phyloP scores from a whole-genome alignment of 257 asterid species.

The Nemophila menziesii region DNA sequence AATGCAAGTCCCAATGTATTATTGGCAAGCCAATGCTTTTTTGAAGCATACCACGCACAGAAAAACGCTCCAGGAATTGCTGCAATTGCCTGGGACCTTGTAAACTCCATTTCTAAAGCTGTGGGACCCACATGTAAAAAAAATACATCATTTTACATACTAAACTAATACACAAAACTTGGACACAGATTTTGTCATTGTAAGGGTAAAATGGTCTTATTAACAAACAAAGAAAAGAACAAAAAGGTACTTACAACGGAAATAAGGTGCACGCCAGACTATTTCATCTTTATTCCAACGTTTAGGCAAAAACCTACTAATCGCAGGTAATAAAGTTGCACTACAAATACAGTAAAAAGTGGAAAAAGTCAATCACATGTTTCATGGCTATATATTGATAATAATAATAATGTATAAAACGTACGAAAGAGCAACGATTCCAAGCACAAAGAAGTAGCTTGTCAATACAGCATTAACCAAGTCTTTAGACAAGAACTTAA shows the following conservation, averaged over 20 bases:
- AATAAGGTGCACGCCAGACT: conserved; percentile 59
- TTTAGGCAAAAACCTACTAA: conserved; percentile 58
- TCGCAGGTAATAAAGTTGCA: conserved; percentile 82
- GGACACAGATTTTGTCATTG: no score
- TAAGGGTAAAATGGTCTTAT: not conserved
- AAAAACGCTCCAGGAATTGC: conserved; percentile 90
- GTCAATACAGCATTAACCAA: conserved; percentile 95
- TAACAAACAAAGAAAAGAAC: no score
- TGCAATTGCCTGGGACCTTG: conserved; percentile 72
- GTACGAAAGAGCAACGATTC: conserved; percentile 89
- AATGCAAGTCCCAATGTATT: conserved; percentile 87
- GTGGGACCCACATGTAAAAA: conserved; percentile 22
- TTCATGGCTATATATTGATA: not conserved
- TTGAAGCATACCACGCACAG: conserved; percentile 87
- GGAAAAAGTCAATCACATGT: no score
- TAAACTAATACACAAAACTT: no score
- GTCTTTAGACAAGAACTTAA: conserved; percentile 93
- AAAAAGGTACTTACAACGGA: conserved; percentile 59
- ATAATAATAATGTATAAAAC: conserved; percentile 17
- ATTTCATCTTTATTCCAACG: conserved; percentile 73
- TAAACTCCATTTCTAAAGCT: conserved; percentile 87
- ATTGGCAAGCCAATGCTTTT: conserved; percentile 99
- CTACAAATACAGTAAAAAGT: conserved; percentile 26
- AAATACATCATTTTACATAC: conserved; percentile 3
- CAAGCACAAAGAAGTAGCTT: conserved; percentile 86